Conservation (phyloP, 306 rosid genomes). For the Vicia faba region DNA sequence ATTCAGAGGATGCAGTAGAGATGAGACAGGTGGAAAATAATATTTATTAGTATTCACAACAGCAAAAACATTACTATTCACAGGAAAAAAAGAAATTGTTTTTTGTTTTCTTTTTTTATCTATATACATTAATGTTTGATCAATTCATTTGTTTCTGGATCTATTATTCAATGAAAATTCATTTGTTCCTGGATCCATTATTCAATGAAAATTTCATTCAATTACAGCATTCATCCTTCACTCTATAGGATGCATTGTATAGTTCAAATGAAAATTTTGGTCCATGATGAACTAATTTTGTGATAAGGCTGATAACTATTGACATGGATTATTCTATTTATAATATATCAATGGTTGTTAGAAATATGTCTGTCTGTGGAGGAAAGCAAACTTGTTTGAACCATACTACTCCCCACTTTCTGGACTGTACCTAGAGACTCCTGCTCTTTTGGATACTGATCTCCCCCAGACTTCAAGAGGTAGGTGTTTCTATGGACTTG, state of each 20-base stretch:
- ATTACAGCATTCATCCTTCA: constrained; percentile 51
- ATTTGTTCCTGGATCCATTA: constrained; percentile 56
- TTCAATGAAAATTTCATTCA: constrained; percentile 64
- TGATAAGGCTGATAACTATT: background rate
- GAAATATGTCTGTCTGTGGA: constrained; percentile 1
- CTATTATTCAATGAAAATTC: constrained; percentile 62
- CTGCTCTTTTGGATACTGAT: constrained; percentile 42
- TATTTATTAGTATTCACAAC: constrained; percentile 64
- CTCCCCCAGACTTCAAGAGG: constrained; percentile 51
- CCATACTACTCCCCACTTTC: background rate
- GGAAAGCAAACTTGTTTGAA: constrained; percentile 9
- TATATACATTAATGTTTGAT: constrained; percentile 48
- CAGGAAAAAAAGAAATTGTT: constrained; percentile 54
- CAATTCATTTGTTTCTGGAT: constrained; percentile 68
- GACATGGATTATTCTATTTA: background rate
- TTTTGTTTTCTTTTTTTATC: constrained; percentile 48
- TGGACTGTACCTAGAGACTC: constrained; percentile 30
- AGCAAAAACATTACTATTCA: constrained; percentile 60
- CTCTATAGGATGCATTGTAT: constrained; percentile 26
- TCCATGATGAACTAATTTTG: background rate
- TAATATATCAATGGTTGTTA: background rate
- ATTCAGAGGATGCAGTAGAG: constrained; percentile 66
- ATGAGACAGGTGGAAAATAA: constrained; percentile 59
- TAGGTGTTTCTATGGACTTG: constrained; percentile 43
- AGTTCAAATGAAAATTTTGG: background rate